Percentiles rank a stretch among this genome's conserved stretches.
Evolutionary conservation across 2,329 filamentous ascomycete species (phyloP).

Genomic region (Pezicula neosporulosa): DNA sequence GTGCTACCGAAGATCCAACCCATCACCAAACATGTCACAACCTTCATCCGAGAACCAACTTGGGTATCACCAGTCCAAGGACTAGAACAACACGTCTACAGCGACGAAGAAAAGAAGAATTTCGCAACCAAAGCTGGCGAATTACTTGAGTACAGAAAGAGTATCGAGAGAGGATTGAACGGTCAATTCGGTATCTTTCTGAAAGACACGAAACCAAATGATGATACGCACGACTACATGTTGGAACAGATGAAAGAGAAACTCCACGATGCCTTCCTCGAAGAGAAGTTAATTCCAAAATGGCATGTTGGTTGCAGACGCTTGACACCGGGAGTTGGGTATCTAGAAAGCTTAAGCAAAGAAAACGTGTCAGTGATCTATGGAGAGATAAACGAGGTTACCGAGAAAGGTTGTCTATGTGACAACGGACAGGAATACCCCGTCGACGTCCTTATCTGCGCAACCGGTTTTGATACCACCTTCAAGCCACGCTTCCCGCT

Average conservation of each 20-base stretch:
- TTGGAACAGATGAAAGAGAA: conserved; percentile 34
- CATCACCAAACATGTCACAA: conserved; percentile 36
- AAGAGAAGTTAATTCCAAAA: conserved; percentile 26
- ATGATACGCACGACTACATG: conserved; percentile 38
- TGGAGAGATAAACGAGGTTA: conserved; percentile 17
- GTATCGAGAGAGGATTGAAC: conserved; percentile 35
- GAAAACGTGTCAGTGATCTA: conserved; percentile 28
- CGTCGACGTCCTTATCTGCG: conserved; percentile 29
- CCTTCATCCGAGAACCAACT: conserved; percentile 45
- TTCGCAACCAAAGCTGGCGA: conserved; percentile 31
- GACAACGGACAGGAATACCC: conserved; percentile 16
- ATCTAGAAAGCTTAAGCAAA: conserved; percentile 27
- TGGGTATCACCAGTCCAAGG: conserved; percentile 43
- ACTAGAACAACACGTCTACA: conserved; percentile 40
- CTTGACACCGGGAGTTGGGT: conserved; percentile 3
- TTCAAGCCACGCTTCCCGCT: conserved; percentile 20
- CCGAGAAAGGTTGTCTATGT: conserved; percentile 27
- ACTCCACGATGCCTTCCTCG: conserved; percentile 22
- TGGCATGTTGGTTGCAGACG: conserved; percentile 33
- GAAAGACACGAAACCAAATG: conserved; percentile 36
- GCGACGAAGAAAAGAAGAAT: conserved; percentile 34
- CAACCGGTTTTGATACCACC: conserved; percentile 25
- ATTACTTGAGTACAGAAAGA: conserved; percentile 40
- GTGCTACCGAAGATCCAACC: conserved; percentile 43
- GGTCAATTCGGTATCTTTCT: conserved; percentile 45